phyloP scores from a whole-genome alignment of 164 flowering plant species.

The Umbilicus rupestris region DNA sequence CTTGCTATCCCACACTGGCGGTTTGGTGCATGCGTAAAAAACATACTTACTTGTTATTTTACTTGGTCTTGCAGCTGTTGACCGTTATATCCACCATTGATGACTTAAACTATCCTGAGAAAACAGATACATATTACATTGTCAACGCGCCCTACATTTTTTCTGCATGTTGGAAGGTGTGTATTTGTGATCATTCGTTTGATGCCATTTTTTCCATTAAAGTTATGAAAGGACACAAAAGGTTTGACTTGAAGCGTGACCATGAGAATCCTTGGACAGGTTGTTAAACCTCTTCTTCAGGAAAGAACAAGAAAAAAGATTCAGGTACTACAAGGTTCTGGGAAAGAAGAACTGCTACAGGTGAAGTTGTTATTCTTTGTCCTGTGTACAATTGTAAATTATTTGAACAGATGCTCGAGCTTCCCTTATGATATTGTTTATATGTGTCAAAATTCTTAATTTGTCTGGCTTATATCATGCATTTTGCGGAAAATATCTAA shows the following conservation, averaged over 20 bases:
- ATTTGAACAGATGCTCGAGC: background rate
- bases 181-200: background rate
- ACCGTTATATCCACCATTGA: slow-evolving; percentile 79
- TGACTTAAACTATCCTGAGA: slow-evolving; percentile 97
- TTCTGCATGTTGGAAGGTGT: slow-evolving; percentile 98
- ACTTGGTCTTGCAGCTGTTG: slow-evolving; percentile 52
- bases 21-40: too few species aligned
- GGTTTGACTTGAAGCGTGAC: background rate
- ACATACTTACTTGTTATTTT: background rate
- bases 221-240: background rate
- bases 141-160: slow-evolving; percentile 89
- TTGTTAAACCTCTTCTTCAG: slow-evolving; percentile 90
- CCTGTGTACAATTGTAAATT: background rate
- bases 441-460: background rate
- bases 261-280: slow-evolving; percentile 29
- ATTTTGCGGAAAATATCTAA: too few species aligned
- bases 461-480: background rate
- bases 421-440: background rate
- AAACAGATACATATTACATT: slow-evolving; percentile 88
- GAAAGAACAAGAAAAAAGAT: slow-evolving; percentile 86
- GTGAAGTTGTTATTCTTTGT: slow-evolving; percentile 17
- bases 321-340: slow-evolving; percentile 83
- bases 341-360: slow-evolving; percentile 74
- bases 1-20: too few species aligned
- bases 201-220: background rate